Percentiles rank a stretch among this genome's conserved stretches.
phyloP scores from a whole-genome alignment of 345 rosid species.

The Citrus mangshanensis region DNA sequence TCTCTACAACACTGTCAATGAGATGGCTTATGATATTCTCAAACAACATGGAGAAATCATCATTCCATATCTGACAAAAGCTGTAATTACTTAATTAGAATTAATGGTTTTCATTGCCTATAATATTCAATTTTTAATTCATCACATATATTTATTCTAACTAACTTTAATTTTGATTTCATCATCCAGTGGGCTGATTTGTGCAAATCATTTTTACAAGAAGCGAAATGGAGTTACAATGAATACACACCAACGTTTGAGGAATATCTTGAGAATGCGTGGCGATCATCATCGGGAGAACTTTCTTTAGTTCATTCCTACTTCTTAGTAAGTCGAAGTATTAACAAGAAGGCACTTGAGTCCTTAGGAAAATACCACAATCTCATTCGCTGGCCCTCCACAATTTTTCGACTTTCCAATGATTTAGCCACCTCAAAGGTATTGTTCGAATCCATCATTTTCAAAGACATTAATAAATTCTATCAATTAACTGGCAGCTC shows the following conservation, averaged over 20 bases:
- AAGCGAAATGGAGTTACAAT: constrained; percentile 37
- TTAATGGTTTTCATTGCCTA: not conserved
- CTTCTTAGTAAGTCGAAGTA: constrained; percentile 3
- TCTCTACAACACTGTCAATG: constrained; percentile 41
- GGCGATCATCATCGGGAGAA: constrained; percentile 33
- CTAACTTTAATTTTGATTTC: too few species aligned
- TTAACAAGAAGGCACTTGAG: constrained; percentile 15
- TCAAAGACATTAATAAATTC: too few species aligned
- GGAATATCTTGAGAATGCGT: constrained; percentile 42
- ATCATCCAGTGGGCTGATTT: constrained; percentile 42
- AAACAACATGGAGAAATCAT: constrained; percentile 25
- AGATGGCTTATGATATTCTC: constrained; percentile 40
- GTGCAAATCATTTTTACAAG: constrained; percentile 39
- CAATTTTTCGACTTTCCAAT: constrained; percentile 38
- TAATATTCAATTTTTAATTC: not conserved
- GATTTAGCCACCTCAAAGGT: constrained; percentile 50
- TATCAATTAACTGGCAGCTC: too few species aligned
- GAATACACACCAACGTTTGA: constrained; percentile 28
- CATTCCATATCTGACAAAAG: constrained; percentile 29
- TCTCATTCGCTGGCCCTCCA: constrained; percentile 32
- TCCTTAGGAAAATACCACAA: constrained; percentile 23
- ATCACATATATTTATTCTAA: too few species aligned
- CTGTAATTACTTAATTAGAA: constrained; percentile 18
- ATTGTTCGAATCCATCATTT: not conserved
- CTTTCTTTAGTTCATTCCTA: constrained; percentile 30